Conservation (phyloP, 345 rosid species). For the Pseudoturritis turrita region DNA sequence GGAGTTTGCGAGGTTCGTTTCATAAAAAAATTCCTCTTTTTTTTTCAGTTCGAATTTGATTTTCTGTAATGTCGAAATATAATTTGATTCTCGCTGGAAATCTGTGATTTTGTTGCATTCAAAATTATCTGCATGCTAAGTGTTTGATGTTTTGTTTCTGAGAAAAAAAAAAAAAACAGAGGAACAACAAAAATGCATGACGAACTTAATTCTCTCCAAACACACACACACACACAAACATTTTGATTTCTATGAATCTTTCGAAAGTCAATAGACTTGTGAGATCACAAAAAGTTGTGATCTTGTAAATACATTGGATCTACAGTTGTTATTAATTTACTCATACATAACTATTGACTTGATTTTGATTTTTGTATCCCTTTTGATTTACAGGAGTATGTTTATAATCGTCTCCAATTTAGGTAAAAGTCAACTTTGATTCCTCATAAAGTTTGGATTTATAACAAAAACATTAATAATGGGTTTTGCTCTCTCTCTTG, state of each 20-base stretch:
- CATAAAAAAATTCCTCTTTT: too few relatives aligned
- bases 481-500: neutral
- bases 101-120: neutral
- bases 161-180: neutral
- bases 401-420: slow-evolving; percentile 89
- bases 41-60: neutral
- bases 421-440: slow-evolving; percentile 45
- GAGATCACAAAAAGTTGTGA: neutral
- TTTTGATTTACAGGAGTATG: slow-evolving; percentile 71
- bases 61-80: neutral
- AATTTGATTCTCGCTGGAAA: neutral
- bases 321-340: neutral
- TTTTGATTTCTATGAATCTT: neutral
- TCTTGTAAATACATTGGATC: slow-evolving; percentile 13
- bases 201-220: slow-evolving; percentile 16
- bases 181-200: slow-evolving; percentile 18
- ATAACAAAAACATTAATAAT: neutral
- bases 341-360: neutral
- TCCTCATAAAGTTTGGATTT: neutral
- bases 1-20: slow-evolving; percentile 85
- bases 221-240: neutral
- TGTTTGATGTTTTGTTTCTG: slow-evolving; percentile 13
- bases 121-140: neutral
- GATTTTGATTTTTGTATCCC: neutral
- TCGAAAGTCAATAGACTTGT: neutral